A percentile compares a stretch with the other conserved stretches of the same genome.
phyloP scores from a whole-genome alignment of 78 protist species.

The Dictyostelium capitatum region DNA sequence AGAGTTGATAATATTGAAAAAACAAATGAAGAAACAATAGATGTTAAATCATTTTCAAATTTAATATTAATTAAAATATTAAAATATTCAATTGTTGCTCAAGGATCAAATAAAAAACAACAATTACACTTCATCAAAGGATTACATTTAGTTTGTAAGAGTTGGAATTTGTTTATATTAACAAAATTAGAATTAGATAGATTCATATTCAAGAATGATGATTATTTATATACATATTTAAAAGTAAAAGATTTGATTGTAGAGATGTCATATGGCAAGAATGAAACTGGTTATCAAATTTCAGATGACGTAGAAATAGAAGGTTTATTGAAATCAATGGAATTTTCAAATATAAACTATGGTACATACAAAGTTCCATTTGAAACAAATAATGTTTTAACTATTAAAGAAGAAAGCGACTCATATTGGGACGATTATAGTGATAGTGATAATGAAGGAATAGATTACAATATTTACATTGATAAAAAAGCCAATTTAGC shows the following conservation, averaged over 20 bases:
- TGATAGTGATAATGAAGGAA: too few species aligned
- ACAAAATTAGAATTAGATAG: background rate
- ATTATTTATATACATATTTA: conserved; percentile 9
- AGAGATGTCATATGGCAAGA: background rate
- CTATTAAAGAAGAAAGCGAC: background rate
- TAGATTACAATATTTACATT: background rate
- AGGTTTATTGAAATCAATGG: background rate
- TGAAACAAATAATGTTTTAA: background rate
- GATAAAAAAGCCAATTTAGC: conserved; percentile 1
- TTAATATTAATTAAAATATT: background rate
- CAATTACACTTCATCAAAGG: background rate
- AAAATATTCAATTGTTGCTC: background rate
- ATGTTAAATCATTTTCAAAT: background rate
- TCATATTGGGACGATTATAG: too few species aligned
- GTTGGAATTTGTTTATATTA: background rate
- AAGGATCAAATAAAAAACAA: background rate
- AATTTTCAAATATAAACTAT: background rate
- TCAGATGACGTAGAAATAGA: background rate
- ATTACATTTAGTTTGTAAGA: background rate
- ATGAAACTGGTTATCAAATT: background rate
- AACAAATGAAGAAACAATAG: too few species aligned
- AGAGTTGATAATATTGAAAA: too few species aligned
- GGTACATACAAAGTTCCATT: background rate
- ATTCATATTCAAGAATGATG: background rate
- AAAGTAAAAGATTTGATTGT: background rate